Evolutionary conservation across 305 asterid species (phyloP).

Genomic region (Fraxinus velutina): DNA sequence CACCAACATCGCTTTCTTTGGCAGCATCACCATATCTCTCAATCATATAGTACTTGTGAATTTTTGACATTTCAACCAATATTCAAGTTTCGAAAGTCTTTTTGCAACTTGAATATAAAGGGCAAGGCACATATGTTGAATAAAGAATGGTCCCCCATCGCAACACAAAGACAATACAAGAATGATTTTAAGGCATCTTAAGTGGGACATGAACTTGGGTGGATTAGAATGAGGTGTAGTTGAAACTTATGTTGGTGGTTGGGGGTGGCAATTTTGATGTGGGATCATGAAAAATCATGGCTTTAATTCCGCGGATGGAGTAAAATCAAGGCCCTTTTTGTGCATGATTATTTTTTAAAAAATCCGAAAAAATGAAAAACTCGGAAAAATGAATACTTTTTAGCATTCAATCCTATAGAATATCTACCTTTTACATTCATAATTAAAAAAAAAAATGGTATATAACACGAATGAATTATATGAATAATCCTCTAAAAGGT

Average conservation of each 20-base stretch:
- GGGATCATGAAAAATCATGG: neutral
- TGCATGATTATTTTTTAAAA: neutral
- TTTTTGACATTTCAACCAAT: neutral
- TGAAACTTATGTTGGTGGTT: constrained; percentile 13
- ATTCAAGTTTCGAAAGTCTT: neutral
- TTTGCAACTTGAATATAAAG: neutral
- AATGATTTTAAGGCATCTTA: constrained; percentile 13
- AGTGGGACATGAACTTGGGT: constrained; percentile 19
- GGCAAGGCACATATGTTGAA: neutral
- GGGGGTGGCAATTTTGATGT: neutral
- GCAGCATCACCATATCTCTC: neutral
- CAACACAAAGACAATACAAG: constrained; percentile 29
- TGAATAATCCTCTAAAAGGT: neutral
- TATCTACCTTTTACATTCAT: neutral
- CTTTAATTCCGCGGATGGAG: neutral
- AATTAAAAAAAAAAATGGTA: neutral
- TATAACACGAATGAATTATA: neutral
- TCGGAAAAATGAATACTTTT: neutral
- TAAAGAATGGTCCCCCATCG: constrained; percentile 10
- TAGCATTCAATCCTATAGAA: neutral
- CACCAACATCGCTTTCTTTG: constrained; percentile 75
- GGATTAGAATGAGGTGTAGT: constrained; percentile 23
- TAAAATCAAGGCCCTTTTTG: neutral
- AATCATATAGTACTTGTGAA: neutral
- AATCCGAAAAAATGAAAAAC: neutral